These are phyloP conservation scores for Diaporthe ilicicola DNA, from an alignment of 2,329 filamentous ascomycete species.

Conservation along the genomic window DNA sequence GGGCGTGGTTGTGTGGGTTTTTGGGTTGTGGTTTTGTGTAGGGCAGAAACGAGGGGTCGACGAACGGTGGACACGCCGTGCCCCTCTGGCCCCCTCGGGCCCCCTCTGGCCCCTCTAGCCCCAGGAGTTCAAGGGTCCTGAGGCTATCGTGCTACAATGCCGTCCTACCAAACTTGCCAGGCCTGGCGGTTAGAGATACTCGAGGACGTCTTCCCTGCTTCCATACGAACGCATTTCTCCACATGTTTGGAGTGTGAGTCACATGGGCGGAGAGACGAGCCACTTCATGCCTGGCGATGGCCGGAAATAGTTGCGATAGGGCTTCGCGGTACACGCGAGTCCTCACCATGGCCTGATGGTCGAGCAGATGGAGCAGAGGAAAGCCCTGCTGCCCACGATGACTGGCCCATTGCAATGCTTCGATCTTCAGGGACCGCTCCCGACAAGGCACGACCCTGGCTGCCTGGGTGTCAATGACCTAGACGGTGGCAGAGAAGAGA, in stretches of 20 bases:
- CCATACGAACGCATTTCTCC: not conserved
- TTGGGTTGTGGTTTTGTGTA: not conserved
- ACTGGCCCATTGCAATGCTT: not conserved
- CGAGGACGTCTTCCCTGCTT: not conserved
- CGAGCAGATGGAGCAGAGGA: not conserved
- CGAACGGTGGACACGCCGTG: not conserved
- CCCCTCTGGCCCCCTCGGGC: not conserved
- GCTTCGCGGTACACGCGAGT: not conserved
- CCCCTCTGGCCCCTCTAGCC: not conserved
- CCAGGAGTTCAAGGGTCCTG: not conserved
- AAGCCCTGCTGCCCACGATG: not conserved
- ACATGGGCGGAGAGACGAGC: conserved; percentile 5
- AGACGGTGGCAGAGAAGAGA: not conserved
- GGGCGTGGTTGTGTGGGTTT: not conserved
- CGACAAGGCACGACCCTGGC: not conserved
- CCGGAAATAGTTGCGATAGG: not conserved
- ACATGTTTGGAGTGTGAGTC: conserved; percentile 9
- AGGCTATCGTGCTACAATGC: conserved; percentile 6
- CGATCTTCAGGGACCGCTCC: conserved; percentile 11
- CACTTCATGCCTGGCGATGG: not conserved
- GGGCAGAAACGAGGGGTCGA: not conserved
- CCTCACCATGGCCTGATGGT: conserved; percentile 4
- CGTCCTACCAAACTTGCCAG: not conserved
- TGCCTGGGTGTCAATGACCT: not conserved
- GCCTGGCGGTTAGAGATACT: conserved; percentile 1